A percentile compares a stretch with the other conserved stretches of the same genome.
These are phyloP conservation scores for Tetradesmus lagerheimii DNA, from an alignment of 139 green algal genomes.

Conservation along the genomic window DNA sequence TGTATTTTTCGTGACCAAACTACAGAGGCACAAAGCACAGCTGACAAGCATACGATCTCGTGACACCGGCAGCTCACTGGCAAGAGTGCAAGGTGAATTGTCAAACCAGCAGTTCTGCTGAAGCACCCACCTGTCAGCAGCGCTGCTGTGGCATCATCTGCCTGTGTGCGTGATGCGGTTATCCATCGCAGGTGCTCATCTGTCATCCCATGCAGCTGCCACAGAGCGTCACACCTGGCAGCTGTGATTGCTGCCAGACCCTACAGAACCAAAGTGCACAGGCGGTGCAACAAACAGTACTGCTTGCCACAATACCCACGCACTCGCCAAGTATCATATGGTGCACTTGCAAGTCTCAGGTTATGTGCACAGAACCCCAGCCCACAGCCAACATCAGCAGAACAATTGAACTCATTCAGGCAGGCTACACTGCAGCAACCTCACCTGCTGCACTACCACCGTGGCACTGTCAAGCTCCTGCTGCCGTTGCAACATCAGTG, in stretches of 20 bases:
- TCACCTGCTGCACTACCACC: constrained; percentile 51
- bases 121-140: constrained; percentile 50
- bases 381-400: neutral
- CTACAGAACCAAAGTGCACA: constrained; percentile 2
- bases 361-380: too few species aligned
- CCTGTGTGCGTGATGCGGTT: constrained; percentile 62
- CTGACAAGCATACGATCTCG: neutral
- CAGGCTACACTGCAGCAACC: neutral
- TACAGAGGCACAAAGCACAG: too few species aligned
- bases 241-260: constrained; percentile 35
- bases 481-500: constrained; percentile 60
- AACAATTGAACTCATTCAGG: neutral
- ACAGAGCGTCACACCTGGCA: constrained; percentile 52
- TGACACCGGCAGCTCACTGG: neutral
- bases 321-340: too few species aligned
- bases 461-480: constrained; percentile 7
- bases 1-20: too few species aligned
- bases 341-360: too few species aligned
- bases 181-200: constrained; percentile 72
- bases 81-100: neutral
- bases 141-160: constrained; percentile 41
- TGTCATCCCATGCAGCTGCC: constrained; percentile 3
- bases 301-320: too few species aligned
- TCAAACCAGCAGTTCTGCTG: neutral
- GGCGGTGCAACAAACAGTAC: neutral